Conservation (phyloP, 768 basidiomycete species). For the Hemileccinum rubropunctum region DNA sequence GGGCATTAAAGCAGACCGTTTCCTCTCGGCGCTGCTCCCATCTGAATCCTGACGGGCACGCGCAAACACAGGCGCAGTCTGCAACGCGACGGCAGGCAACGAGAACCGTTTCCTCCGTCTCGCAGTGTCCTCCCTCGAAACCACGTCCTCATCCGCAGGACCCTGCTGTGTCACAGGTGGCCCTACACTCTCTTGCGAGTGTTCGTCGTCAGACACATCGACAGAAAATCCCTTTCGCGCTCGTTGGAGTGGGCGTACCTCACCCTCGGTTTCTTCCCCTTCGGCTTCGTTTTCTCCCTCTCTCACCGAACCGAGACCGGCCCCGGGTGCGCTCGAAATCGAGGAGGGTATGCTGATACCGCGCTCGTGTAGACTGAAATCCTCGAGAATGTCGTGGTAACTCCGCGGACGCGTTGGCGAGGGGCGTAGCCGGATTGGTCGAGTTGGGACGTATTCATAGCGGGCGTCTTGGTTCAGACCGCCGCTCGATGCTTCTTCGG, state of each 20-base stretch:
- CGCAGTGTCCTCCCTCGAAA: constrained; percentile 56
- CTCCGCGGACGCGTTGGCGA: constrained; percentile 51
- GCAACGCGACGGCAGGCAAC: constrained; percentile 71
- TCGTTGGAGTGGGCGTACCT: constrained; percentile 1
- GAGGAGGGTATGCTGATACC: constrained; percentile 30
- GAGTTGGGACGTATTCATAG: constrained; percentile 2
- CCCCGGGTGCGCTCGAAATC: constrained; percentile 26
- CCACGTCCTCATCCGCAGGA: constrained; percentile 2
- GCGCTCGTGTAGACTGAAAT: constrained; percentile 45
- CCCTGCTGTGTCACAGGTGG: not conserved
- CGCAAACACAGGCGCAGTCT: constrained; percentile 68
- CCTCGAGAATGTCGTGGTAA: constrained; percentile 64
- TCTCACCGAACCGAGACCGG: constrained; percentile 19
- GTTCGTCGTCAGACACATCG: not conserved
- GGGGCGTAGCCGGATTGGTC: constrained; percentile 32
- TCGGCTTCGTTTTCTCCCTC: constrained; percentile 19
- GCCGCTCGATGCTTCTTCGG: not conserved
- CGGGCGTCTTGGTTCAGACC: not conserved
- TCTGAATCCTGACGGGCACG: constrained; percentile 36
- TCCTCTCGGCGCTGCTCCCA: constrained; percentile 23
- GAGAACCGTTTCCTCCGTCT: constrained; percentile 70
- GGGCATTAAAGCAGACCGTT: constrained; percentile 61
- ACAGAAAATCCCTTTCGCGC: not conserved
- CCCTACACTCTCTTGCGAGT: constrained; percentile 5
- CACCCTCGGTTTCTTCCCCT: not conserved